Evolutionary conservation across 306 rosid species (phyloP), one percentile per base, ranked within the genome.

Genomic region (Geum urbanum): DNA sequence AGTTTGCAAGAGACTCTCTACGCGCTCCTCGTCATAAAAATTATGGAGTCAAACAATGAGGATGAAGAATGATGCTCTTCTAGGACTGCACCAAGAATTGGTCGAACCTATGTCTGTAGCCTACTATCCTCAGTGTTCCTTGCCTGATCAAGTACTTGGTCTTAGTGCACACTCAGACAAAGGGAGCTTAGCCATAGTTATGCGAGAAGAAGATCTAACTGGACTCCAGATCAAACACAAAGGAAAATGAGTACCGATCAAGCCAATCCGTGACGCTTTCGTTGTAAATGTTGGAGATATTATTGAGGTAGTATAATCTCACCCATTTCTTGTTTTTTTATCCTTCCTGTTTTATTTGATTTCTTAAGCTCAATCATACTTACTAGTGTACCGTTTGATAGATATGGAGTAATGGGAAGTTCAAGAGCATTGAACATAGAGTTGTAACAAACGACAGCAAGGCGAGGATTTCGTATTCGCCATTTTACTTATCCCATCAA

Each of bases 371-470:
- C 64, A 14, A 24, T 45, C 22, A 66, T 9, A 2, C 13, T 27
- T 15, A 0, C 14, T 18, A 4, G 2, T 67, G 47, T 57, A 40
- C n/a, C 9, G 49, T 57, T 5, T 40, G 35, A 10, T 75, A 86
- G 87, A 81, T 78, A 49, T 80, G 71, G 84, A 86, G 87, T 24
- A 86, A 80, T 71, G 90, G 82, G 5, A 83, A 67, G 70, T 78
- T 80, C 75, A 80, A 76, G 67, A 86, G 87, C 63, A 37, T 77
- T 48, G 84, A 80, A 8, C 86, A 81, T 35, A 81, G 75, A 72
- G 86, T 72, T 16, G 64, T 79, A 51, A 76, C 82, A 71, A 81
- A 80, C 32, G 66, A 59, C 66, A 68, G 49, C 59, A 68, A 65
- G 65, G 68, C 20, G 18, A 80, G 83, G 75, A 55, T 48, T 27